These are phyloP conservation scores for Thelonectria rubi DNA, from an alignment of 2,329 filamentous ascomycete species.

Conservation along the genomic window DNA sequence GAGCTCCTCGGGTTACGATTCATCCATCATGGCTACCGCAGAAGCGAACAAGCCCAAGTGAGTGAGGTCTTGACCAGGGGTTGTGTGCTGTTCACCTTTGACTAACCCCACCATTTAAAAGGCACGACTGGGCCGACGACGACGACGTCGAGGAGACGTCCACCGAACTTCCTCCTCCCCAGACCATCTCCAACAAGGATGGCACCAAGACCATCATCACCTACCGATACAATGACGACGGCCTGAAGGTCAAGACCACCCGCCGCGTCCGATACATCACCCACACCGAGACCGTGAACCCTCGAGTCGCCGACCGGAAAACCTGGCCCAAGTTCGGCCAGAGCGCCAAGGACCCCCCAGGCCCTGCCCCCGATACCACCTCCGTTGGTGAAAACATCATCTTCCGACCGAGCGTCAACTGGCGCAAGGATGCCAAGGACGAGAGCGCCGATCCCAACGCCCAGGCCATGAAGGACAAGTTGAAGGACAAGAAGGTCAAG, in stretches of 20 bases:
- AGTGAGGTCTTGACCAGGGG: constrained; percentile 37
- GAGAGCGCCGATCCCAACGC: constrained; percentile 79
- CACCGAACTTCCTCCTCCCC: constrained; percentile 79
- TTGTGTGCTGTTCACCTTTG: constrained; percentile 32
- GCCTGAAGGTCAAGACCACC: constrained; percentile 96
- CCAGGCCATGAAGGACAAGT: constrained; percentile 78
- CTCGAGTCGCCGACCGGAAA: constrained; percentile 93
- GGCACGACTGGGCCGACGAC: constrained; percentile 93
- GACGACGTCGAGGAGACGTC: constrained; percentile 82
- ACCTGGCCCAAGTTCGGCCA: constrained; percentile 92
- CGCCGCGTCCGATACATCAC: constrained; percentile 93
- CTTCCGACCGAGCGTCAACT: constrained; percentile 92
- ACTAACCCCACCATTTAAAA: constrained; percentile 53
- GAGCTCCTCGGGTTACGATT: constrained; percentile 28
- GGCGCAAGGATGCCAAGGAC: constrained; percentile 88
- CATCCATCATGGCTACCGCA: constrained; percentile 51
- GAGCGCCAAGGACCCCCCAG: constrained; percentile 83
- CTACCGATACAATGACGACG: constrained; percentile 89
- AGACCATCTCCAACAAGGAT: constrained; percentile 96
- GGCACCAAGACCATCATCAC: constrained; percentile 96
- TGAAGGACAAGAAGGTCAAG: constrained; percentile 99
- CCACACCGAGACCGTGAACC: constrained; percentile 94
- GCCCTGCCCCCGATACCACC: constrained; percentile 89
- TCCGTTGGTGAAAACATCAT: constrained; percentile 97
- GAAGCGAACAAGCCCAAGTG: constrained; percentile 53